Evolutionary conservation across 75 land plant species (phyloP).

Genomic region (Selaginella moellendorffii): DNA sequence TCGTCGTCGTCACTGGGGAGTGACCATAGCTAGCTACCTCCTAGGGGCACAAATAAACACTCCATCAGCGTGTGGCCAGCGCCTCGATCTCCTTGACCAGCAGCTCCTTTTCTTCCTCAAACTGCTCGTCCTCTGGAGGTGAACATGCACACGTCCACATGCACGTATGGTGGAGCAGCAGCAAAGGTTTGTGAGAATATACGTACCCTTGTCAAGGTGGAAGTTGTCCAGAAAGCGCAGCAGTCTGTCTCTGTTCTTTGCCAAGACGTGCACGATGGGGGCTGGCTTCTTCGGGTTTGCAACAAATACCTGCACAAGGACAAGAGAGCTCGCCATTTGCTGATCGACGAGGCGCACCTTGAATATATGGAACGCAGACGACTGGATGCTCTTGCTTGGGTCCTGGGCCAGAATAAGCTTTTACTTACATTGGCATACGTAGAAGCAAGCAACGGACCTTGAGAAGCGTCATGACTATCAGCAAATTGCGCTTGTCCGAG

Average conservation of each 20-base stretch:
- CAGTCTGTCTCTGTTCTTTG: constrained; percentile 60
- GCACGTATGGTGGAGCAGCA: neutral
- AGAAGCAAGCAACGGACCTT: constrained; percentile 34
- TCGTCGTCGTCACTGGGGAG: too few relatives aligned
- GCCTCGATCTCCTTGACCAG: constrained; percentile 75
- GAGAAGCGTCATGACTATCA: constrained; percentile 72
- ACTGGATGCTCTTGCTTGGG: constrained; percentile 84
- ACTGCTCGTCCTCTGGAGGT: constrained; percentile 79
- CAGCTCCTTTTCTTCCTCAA: constrained; percentile 89
- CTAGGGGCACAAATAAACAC: too few relatives aligned
- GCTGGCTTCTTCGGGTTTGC: constrained; percentile 85
- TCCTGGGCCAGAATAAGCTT: constrained; percentile 36
- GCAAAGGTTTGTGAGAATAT: constrained; percentile 17
- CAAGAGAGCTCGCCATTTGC: neutral
- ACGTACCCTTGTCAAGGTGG: constrained; percentile 58
- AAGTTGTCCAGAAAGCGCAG: constrained; percentile 50
- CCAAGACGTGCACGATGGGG: constrained; percentile 46
- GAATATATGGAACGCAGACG: constrained; percentile 87
- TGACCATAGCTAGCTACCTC: too few relatives aligned
- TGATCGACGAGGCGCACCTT: constrained; percentile 34
- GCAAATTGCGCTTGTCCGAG: constrained; percentile 57
- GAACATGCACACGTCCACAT: constrained; percentile 14
- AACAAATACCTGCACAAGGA: constrained; percentile 62
- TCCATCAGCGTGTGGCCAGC: too few relatives aligned
- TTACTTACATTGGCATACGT: neutral